Evolutionary conservation across 805 yeast genomes (phyloP).

Genomic region (Zygosaccharomyces pseudorouxii): DNA sequence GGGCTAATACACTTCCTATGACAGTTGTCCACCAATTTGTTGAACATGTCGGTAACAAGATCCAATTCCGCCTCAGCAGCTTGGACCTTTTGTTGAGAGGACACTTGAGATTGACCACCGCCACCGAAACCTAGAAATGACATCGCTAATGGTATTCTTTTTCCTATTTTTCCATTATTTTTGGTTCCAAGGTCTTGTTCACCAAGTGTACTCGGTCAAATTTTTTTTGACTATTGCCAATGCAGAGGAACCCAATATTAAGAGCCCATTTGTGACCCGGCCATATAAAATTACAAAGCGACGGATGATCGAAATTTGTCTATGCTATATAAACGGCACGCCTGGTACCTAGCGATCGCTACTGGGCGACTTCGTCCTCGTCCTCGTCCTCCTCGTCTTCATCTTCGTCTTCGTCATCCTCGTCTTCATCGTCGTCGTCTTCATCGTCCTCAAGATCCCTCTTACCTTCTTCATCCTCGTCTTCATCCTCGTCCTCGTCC

Average conservation of each 20-base stretch:
- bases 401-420: conserved; percentile 14
- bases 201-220: neutral
- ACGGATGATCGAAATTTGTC: neutral
- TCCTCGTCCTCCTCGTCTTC: conserved; percentile 16
- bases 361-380: conserved; percentile 9
- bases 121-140: conserved; percentile 74
- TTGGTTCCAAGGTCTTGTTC: neutral
- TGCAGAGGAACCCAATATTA: neutral
- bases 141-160: conserved; percentile 38
- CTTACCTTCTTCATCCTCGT: conserved; percentile 23
- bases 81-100: conserved; percentile 69
- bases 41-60: conserved; percentile 97
- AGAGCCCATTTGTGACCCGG: neutral
- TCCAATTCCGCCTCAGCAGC: conserved; percentile 98
- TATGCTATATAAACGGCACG: conserved; percentile 4
- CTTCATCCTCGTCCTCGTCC: conserved; percentile 39
- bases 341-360: neutral
- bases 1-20: conserved; percentile 76
- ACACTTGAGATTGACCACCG: conserved; percentile 64
- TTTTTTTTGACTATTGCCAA: neutral
- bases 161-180: neutral
- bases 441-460: conserved; percentile 7
- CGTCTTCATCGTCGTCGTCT: conserved; percentile 10
- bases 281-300: conserved; percentile 3
- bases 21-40: conserved; percentile 83